Evolutionary conservation across 805 yeast genomes (phyloP), one percentile per base, ranked within the genome.

Genomic region (Yamadazyma kitorensis): DNA sequence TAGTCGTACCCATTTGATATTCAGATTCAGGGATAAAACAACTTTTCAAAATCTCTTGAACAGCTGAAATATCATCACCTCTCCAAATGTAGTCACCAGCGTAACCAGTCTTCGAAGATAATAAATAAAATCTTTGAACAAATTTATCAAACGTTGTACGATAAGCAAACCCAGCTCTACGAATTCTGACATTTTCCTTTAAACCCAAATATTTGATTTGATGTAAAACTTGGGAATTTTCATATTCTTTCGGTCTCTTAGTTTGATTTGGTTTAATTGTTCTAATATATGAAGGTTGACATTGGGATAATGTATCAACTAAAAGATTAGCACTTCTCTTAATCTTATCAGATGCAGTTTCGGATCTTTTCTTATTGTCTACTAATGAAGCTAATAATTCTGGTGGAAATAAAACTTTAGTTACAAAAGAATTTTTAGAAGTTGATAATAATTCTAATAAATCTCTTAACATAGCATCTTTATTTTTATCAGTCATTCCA

Each of bases 131-230:
- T 53, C 98, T 73, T 61, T 93, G 96, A 12, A 87, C 96, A 54
- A 93, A 93, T 59, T 89, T 89, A 40, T 93, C 97, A 60, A 88
- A 93, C 0, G 96, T 86, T 46, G 94, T 95, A 63, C 98, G 82
- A 54, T 89, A 93, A 1, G 98, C 98, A 61, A 93, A 93, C 30
- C 98, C 98, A 0, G 98, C 98, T 69, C 98, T 83, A 71, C 98
- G 80, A 47, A 93, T 93, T 44, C 98, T 78, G 32, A 93, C 98
- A 59, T 93, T 93, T 60, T 93, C 98, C 54, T 93, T 93, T 59
- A 93, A 70, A 56, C 98, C 98, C 46, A 93, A 72, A 59, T 93
- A 93, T 54, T 93, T 93, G 47, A 93, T 82, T 66, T 93, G 98
- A 60, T 93, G 98, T 46, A 93, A 69, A 6, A 93, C 98, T 45